Evolutionary conservation across 1,284 basidiomycete species (phyloP).

Genomic region (Fomitopsis pinicola): DNA sequence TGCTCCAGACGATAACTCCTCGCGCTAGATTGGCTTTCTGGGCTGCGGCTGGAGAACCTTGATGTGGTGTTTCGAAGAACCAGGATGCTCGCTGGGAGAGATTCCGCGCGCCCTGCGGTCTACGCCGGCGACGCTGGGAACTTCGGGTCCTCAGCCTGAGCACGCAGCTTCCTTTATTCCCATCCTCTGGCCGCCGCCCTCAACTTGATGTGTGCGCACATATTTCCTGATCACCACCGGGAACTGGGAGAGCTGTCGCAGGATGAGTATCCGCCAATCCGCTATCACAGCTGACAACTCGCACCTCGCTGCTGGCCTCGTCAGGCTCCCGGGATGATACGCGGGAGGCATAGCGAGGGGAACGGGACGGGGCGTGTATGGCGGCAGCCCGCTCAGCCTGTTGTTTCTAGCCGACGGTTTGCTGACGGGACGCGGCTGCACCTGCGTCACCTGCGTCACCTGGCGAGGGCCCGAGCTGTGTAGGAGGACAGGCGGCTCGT

Average conservation of each 20-base stretch:
- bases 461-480: not conserved
- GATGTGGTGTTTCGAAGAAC: too few species aligned
- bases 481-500: conserved; percentile 11
- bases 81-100: too few species aligned
- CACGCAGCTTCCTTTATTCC: too few species aligned
- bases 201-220: too few species aligned
- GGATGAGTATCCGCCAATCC: not conserved
- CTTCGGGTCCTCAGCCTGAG: not conserved
- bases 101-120: too few species aligned
- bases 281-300: not conserved
- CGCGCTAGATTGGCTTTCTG: too few species aligned
- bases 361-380: not conserved
- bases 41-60: too few species aligned
- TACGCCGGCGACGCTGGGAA: not conserved
- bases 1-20: too few species aligned
- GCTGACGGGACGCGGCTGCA: not conserved
- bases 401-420: not conserved
- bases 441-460: not conserved
- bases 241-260: not conserved
- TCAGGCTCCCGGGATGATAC: not conserved
- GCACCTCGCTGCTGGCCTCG: not conserved
- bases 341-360: not conserved
- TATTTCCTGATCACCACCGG: too few species aligned
- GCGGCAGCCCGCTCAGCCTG: not conserved
- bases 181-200: too few species aligned